Percentiles rank a stretch among this genome's conserved stretches.
These are phyloP conservation scores for Sinapis alba DNA, from an alignment of 441 rosid species.

Conservation along the genomic window DNA sequence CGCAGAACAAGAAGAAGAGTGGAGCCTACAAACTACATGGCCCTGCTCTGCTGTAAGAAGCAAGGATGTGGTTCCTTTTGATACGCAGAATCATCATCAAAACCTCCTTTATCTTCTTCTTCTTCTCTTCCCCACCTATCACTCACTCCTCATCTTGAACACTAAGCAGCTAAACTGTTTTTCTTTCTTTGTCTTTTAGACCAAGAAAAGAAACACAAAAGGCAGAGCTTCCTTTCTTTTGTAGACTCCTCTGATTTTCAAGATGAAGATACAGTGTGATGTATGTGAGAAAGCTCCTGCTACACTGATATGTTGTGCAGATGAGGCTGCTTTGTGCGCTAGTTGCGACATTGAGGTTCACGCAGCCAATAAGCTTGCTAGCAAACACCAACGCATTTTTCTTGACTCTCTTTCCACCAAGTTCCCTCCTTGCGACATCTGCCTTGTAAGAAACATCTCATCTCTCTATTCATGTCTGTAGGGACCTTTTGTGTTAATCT, in stretches of 20 bases:
- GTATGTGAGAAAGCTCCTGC: conserved; percentile 83
- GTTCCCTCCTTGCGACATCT: conserved; percentile 73
- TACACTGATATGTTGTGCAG: conserved; percentile 72
- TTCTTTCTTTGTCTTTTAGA: neutral
- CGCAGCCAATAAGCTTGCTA: conserved; percentile 74
- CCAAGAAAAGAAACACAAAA: neutral
- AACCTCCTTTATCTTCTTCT: conserved; percentile 14
- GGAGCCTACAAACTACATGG: neutral
- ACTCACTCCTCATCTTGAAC: neutral
- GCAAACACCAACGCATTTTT: conserved; percentile 82
- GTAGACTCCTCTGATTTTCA: neutral
- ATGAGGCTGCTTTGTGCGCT: conserved; percentile 75
- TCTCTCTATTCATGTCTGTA: neutral
- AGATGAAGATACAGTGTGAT: conserved; percentile 84
- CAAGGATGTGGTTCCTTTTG: conserved; percentile 31
- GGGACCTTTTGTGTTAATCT: no score
- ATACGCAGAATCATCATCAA: conserved; percentile 13
- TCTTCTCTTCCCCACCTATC: conserved; percentile 12
- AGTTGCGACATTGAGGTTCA: conserved; percentile 71
- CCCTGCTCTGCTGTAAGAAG: conserved; percentile 25
- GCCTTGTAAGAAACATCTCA: conserved; percentile 48
- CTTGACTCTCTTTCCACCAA: conserved; percentile 61
- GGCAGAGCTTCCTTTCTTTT: neutral
- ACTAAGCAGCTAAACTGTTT: neutral
- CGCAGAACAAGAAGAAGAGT: conserved; percentile 30